Percentiles rank a stretch among this genome's conserved stretches.
Conservation (phyloP, 805 yeast species). For the Wickerhamiella slavikovae region DNA sequence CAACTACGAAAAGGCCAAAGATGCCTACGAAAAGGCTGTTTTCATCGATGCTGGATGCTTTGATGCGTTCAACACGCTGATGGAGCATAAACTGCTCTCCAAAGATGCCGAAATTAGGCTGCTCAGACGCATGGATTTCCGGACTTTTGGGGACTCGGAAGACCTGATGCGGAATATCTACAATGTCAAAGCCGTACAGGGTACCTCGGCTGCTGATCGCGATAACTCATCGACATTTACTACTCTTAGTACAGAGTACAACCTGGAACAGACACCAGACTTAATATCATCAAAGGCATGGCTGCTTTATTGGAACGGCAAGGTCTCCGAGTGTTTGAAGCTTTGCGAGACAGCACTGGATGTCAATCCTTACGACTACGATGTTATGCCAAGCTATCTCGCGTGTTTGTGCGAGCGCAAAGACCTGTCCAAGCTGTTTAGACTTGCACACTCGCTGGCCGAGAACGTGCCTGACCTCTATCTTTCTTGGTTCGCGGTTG, state of each 20-base stretch:
- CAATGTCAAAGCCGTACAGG: conserved; percentile 55
- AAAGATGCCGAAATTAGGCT: conserved; percentile 40
- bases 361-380: conserved; percentile 47
- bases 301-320: conserved; percentile 49
- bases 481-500: conserved; percentile 83
- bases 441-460: conserved; percentile 67
- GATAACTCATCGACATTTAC: conserved; percentile 33
- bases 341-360: conserved; percentile 37
- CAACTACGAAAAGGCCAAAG: conserved; percentile 70
- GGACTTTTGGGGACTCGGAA: conserved; percentile 51
- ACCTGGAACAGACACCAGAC: conserved; percentile 43
- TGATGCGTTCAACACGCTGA: conserved; percentile 74
- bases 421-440: conserved; percentile 58
- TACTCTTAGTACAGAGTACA: conserved; percentile 49
- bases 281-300: conserved; percentile 51
- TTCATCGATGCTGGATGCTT: conserved; percentile 75
- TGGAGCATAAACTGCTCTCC: conserved; percentile 49
- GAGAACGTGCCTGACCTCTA: conserved; percentile 65
- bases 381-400: conserved; percentile 55
- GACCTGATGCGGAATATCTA: conserved; percentile 64
- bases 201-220: conserved; percentile 20
- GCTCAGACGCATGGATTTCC: conserved; percentile 39
- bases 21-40: conserved; percentile 71
- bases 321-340: conserved; percentile 52
- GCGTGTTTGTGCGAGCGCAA: conserved; percentile 74